Base-by-base conservation (phyloP, 805 yeast genomes). In the Cyberlindnera maritima region DNA sequence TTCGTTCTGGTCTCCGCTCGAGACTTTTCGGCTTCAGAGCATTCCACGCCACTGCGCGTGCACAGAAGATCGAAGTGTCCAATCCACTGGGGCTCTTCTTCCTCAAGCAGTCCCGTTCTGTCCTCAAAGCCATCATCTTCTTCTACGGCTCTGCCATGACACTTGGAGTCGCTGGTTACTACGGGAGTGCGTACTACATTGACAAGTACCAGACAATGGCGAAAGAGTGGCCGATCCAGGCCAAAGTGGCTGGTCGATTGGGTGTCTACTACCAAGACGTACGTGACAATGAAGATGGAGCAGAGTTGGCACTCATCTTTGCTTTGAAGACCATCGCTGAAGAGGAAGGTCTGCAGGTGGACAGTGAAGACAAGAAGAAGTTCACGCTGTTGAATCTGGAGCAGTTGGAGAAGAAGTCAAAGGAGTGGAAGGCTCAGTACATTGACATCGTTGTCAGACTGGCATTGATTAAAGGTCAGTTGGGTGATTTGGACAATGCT, bases 231-330 rank as follows among this genome's bases (percentile, higher is more conserved):
- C 45, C 51, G 2, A 19, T 46, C 21, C 41, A 41, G 28, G 39
- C 53, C 10, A 48, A 48, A 26, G 17, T 40, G 4, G 15, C 44
- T 4, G 53, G 48, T 3, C 65, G 69, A 46, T 52, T 64, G 7
- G 76, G 74, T 20, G 55, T 73, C 5, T 71, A 67, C 34, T 63
- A 68, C 39, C 77, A 73, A 44, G 61, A 64, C 38, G 57, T 69
- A 6, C 60, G 57, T 17, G 58, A 63, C 28, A 61, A 70, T 38
- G 64, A 61, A 10, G 46, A 49, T 6, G 50, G 49, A 14, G 76
- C 76, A 0, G 66, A 70, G 52, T 50, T 55, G 15, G 60, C 63
- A 17, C 65, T 72, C 40, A 57, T 57, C 11, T 60, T 56, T 5
- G 53, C 67, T 20, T 47, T 74, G 23, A 59, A 65, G 43, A 42